These are phyloP conservation scores for Cercospora citrullina DNA, from an alignment of 2,329 filamentous ascomycete genomes.

Conservation along the genomic window DNA sequence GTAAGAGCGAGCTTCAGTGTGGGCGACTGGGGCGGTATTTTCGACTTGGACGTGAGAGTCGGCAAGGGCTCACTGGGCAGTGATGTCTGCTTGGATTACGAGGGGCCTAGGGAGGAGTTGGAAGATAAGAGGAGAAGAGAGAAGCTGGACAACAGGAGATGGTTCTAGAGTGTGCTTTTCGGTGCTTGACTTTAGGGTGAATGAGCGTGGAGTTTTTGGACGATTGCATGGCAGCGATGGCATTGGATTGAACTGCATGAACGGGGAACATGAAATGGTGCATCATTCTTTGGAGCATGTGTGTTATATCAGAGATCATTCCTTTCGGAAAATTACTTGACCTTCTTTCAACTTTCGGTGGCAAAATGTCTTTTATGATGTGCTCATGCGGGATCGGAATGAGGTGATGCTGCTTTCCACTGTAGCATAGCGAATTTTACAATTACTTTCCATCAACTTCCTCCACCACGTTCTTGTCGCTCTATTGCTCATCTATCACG, in stretches of 20 bases:
- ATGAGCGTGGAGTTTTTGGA: neutral
- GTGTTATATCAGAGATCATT: neutral
- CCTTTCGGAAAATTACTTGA: neutral
- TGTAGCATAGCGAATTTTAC: neutral
- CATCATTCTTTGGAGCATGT: neutral
- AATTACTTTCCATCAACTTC: neutral
- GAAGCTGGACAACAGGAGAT: slow-evolving; percentile 46
- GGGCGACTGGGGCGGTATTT: slow-evolving; percentile 44
- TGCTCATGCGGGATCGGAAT: neutral
- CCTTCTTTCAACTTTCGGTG: neutral
- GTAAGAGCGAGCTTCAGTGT: slow-evolving; percentile 50
- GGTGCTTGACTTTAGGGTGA: neutral
- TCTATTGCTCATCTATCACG: neutral
- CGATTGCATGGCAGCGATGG: neutral
- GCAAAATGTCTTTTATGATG: neutral
- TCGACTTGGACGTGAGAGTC: slow-evolving; percentile 49
- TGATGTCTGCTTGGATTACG: slow-evolving; percentile 44
- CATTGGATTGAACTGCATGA: neutral
- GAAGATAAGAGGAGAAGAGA: slow-evolving; percentile 44
- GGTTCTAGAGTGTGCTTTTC: slow-evolving; percentile 42
- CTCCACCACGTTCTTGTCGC: neutral
- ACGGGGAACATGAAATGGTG: neutral
- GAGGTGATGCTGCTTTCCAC: neutral
- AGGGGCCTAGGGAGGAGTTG: slow-evolving; percentile 48
- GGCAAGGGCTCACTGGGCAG: slow-evolving; percentile 36